A percentile compares a stretch with the other conserved stretches of the same genome.
Evolutionary conservation across 83 land plant genomes (phyloP).

Genomic region (Diphasiastrum complanatum): DNA sequence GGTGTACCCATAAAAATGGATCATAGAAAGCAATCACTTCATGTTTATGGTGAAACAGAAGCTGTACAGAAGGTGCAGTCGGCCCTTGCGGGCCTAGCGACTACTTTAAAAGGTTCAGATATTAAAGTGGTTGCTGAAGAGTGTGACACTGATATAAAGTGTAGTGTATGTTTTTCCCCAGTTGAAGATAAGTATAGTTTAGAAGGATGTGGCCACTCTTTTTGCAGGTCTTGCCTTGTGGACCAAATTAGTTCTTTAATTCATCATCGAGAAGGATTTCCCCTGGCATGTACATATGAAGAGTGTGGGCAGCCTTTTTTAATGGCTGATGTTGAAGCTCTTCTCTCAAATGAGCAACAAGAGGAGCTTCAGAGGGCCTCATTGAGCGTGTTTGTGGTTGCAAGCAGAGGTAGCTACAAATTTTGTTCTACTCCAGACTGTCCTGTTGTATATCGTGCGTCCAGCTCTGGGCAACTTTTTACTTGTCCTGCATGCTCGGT

Average conservation of each 20-base stretch:
- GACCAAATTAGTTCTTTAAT: constrained; percentile 61
- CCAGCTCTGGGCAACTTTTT: constrained; percentile 32
- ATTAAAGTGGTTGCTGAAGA: background rate
- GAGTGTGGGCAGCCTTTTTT: constrained; percentile 37
- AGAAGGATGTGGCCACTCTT: constrained; percentile 51
- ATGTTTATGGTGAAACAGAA: constrained; percentile 40
- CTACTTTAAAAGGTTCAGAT: background rate
- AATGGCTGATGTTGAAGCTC: constrained; percentile 40
- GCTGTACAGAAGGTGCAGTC: constrained; percentile 38
- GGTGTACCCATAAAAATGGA: constrained; percentile 44
- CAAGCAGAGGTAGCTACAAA: constrained; percentile 47
- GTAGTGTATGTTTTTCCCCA: constrained; percentile 64
- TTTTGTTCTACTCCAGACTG: constrained; percentile 85
- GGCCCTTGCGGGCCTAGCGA: constrained; percentile 32
- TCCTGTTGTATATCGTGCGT: constrained; percentile 52
- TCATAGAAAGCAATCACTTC: constrained; percentile 42
- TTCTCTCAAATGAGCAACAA: constrained; percentile 38
- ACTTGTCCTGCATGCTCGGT: constrained; percentile 52
- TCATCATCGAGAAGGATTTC: constrained; percentile 51
- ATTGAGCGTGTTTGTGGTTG: constrained; percentile 50
- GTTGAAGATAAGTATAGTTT: constrained; percentile 53
- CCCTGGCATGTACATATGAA: constrained; percentile 47
- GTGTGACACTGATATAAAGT: constrained; percentile 17
- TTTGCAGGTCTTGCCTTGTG: constrained; percentile 52
- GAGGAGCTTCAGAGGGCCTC: constrained; percentile 71